Conservation (phyloP, 306 rosid species). For the Ormosia emarginata region DNA sequence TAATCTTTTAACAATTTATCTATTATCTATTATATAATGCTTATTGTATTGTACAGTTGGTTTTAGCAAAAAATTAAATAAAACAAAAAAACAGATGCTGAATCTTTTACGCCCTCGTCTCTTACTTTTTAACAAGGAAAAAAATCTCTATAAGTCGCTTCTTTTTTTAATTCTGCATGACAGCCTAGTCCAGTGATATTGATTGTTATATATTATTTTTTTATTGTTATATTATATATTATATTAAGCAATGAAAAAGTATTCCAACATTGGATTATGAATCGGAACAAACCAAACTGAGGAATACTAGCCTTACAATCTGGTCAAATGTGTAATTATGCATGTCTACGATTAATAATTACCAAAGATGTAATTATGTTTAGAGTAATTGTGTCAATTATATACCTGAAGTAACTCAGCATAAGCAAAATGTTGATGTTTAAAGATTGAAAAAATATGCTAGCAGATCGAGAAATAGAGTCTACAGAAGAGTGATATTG, state of each 20-base stretch:
- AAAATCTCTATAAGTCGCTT: not conserved
- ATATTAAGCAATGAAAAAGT: constrained; percentile 1
- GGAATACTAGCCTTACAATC: not conserved
- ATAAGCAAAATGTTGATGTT: not conserved
- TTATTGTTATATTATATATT: not conserved
- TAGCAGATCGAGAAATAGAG: no score
- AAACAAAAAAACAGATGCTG: no score
- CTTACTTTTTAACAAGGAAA: not conserved
- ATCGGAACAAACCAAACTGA: not conserved
- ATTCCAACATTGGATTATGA: not conserved
- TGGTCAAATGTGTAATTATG: not conserved
- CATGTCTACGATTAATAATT: not conserved
- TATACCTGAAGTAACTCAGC: not conserved
- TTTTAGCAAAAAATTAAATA: no score
- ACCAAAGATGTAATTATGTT: not conserved
- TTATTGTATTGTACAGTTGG: not conserved
- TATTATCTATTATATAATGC: not conserved
- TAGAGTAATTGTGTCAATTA: not conserved
- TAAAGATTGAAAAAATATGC: not conserved
- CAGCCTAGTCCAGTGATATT: constrained; percentile 27
- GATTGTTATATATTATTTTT: not conserved
- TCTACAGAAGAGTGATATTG: not conserved
- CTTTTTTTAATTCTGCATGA: not conserved
- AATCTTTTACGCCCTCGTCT: no score
- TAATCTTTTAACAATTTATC: no score